Evolutionary conservation across 345 rosid species (phyloP).

Genomic region (Psidium friedrichsthalianum): DNA sequence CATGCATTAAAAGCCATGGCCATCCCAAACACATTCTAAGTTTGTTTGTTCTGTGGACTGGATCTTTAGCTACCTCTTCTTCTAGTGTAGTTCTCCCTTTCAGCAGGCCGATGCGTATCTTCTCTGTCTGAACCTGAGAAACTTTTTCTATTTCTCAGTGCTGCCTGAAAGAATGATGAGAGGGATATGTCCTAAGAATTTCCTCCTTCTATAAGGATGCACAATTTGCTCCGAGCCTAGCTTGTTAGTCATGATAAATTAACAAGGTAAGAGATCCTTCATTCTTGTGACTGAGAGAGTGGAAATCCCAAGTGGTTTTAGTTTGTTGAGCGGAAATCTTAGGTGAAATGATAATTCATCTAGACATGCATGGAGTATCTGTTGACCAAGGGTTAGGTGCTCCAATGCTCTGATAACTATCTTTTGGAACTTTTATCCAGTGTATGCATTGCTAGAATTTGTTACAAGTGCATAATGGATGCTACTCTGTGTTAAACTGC

Average conservation of each 20-base stretch:
- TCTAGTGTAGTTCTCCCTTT: background rate
- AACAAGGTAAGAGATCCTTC: background rate
- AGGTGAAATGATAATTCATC: background rate
- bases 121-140: background rate
- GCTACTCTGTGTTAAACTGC: background rate
- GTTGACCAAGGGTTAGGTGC: background rate
- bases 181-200: background rate
- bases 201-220: background rate
- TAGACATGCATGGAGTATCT: background rate
- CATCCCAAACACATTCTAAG: background rate
- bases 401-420: background rate
- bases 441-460: background rate
- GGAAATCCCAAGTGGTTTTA: background rate
- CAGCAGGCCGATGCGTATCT: background rate
- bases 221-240: background rate
- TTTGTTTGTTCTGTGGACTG: background rate
- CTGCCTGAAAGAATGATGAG: background rate
- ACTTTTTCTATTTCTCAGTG: background rate
- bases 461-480: background rate
- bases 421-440: background rate
- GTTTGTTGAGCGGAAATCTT: background rate
- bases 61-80: background rate
- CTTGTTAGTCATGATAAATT: background rate
- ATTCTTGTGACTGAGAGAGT: background rate
- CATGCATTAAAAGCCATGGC: background rate